Evolutionary conservation across 2,329 filamentous ascomycete genomes (phyloP), one percentile per base, ranked within the genome.

Genomic region (Aurifilum marmelostoma): DNA sequence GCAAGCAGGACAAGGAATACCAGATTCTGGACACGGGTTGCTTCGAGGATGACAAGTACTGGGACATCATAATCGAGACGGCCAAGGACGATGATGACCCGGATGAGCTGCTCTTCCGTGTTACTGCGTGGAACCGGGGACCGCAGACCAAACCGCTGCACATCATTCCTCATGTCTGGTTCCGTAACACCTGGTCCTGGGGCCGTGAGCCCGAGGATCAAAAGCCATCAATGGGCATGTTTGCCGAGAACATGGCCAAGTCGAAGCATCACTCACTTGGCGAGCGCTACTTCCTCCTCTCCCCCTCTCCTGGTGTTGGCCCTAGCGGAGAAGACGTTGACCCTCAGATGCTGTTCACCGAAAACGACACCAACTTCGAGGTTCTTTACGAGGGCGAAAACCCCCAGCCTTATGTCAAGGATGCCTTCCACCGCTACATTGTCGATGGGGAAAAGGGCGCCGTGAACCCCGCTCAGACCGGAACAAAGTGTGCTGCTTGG

Each of bases 161-260:
- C 80, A 97, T 98, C 75, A 84, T 97, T 58, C 95, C 95, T 11
- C 96, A 98, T 71, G 89, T 97, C 65, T 97, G 94, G 93, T 98
- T 97, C 83, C 89, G 95, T 73, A 98, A 98, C 79, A 97, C 94
- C 3, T 98, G 96, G 96, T 88, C 92, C 52, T 98, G 95, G 95
- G 95, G 94, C 29, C 88, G 91, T 72, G 92, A 97, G 76, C 79
- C 88, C 14, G 83, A 85, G 39, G 88, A 91, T 64, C 89, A 90
- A 78, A 97, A 97, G 81, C 96, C 95, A 0, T 88, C 85, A n/a
- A 91, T 97, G 71, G 83, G 85, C 65, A 85, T 89, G 72, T 81
- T 89, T 34, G 87, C 84, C 32, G 88, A 91, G 37, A 89, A 90
- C 62, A 85, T 90, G 67, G 90, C 89, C 67, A 89, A 92, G 75